Evolutionary conservation across 2,329 filamentous ascomycete species (phyloP), one percentile per base, ranked within the genome.

Genomic region (Annulohypoxylon truncatum): DNA sequence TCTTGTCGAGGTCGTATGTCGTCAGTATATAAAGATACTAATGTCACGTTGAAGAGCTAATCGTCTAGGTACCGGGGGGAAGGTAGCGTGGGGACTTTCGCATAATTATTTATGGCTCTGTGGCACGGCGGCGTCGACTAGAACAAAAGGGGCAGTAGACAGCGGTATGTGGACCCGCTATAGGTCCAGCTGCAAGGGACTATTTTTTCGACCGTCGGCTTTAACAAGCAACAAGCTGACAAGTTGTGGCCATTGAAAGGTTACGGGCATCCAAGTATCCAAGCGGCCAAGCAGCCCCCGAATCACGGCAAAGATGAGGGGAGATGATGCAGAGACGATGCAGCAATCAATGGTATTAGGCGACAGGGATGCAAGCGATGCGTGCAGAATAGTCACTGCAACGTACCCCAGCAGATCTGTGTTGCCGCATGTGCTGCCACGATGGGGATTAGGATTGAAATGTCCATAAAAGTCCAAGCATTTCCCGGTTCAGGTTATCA

Each of bases 121-220:
- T 35, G 29, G 28, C 42, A 7, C 28, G 33, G 38, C 28, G 31
- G 18, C 38, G 26, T 29, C 48, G 47, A 31, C 65, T 64, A 65
- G 65, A 51, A 55, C 65, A 3, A 50, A 58, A 46, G 58, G 40
- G 61, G 61, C 22, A 68, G 55, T 53, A 47, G 26, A 33, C 38
- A 59, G 53, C 57, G 61, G 61, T 38, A 53, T 48, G 65, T 48
- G 61, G 64, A 56, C 48, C 56, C 56, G 56, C 56, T 61, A 65
- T 61, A 35, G 35, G n/a, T 38, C 35, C 35, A 38, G 60, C 64
- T 68, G 65, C 61, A 65, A 65, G 61, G 65, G 65, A 68, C 65
- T 68, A 68, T 46, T 68, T 67, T 56, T 52, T 57, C n/a, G 12
- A 12, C 26, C 8, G 31, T 63, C 31, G 31, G 55, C 47, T 53